phyloP scores from a whole-genome alignment of 2,329 filamentous ascomycete genomes.

The Penicillium sp. region DNA sequence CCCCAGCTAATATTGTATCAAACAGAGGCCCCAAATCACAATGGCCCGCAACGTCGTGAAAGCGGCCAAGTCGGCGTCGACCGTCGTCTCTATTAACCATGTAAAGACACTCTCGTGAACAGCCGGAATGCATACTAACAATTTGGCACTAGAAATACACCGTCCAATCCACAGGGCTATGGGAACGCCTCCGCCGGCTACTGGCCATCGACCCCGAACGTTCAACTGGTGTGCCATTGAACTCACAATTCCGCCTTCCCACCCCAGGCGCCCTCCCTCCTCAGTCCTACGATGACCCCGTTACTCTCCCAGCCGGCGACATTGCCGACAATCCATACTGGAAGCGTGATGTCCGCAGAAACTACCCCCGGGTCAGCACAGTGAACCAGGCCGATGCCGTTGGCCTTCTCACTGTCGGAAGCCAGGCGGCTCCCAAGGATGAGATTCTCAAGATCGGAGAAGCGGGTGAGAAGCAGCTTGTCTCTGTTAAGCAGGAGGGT shows the following conservation, averaged over 20 bases:
- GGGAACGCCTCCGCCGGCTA: conserved; percentile 78
- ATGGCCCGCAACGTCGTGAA: conserved; percentile 45
- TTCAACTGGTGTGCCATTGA: conserved; percentile 89
- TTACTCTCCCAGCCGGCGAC: conserved; percentile 82
- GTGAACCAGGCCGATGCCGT: conserved; percentile 86
- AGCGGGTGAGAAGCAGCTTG: conserved; percentile 73
- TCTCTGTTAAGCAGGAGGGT: conserved; percentile 76
- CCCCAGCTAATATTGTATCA: conserved; percentile 15
- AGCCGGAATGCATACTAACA: background rate
- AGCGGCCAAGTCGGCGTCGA: conserved; percentile 45
- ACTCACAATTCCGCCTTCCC: conserved; percentile 89
- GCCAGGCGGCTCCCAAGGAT: conserved; percentile 77
- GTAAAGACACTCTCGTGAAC: conserved; percentile 27
- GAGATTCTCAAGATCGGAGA: conserved; percentile 76
- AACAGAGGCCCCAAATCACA: conserved; percentile 33
- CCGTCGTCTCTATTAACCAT: conserved; percentile 44
- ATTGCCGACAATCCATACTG: conserved; percentile 94
- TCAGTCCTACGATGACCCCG: conserved; percentile 76
- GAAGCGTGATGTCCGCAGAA: conserved; percentile 86
- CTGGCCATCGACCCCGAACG: conserved; percentile 84
- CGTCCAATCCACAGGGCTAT: conserved; percentile 85
- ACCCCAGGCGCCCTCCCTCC: conserved; percentile 76
- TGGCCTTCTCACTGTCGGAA: conserved; percentile 82
- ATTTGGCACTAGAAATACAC: conserved; percentile 80
- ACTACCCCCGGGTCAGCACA: conserved; percentile 79